phyloP scores from a whole-genome alignment of 2,329 filamentous ascomycete species.

The Capronia americana region DNA sequence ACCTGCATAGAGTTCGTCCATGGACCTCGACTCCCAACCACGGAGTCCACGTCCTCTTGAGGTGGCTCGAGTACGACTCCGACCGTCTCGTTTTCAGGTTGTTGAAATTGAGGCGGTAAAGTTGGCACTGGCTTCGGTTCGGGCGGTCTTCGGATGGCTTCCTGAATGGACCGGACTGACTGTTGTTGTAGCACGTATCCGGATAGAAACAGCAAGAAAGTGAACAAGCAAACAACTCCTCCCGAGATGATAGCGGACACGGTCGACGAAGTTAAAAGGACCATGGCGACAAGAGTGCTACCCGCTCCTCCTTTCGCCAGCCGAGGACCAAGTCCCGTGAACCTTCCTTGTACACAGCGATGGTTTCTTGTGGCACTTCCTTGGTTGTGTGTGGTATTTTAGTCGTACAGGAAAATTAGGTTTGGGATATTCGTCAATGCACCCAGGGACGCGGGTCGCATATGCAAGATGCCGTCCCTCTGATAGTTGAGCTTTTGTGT shows the following conservation, averaged over 20 bases:
- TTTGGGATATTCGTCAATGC: background rate
- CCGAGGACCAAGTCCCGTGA: background rate
- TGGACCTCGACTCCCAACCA: background rate
- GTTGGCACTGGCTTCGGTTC: conserved; percentile 42
- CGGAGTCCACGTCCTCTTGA: conserved; percentile 14
- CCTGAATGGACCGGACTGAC: conserved; percentile 77
- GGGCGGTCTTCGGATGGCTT: conserved; percentile 67
- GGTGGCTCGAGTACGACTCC: conserved; percentile 16
- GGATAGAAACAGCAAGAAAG: conserved; percentile 80
- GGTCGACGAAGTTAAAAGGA: conserved; percentile 53
- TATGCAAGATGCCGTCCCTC: background rate
- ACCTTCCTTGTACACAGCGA: background rate
- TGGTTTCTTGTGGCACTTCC: background rate
- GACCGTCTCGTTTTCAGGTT: conserved; percentile 31
- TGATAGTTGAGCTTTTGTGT: conserved; percentile 6
- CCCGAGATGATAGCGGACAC: conserved; percentile 53
- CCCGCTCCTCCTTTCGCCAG: background rate
- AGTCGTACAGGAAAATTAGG: background rate
- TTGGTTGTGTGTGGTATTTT: background rate
- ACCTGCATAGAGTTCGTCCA: conserved; percentile 18
- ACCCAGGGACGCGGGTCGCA: background rate
- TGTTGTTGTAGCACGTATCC: conserved; percentile 89
- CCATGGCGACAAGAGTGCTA: conserved; percentile 45
- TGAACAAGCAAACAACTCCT: conserved; percentile 72
- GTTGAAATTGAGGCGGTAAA: conserved; percentile 36